Evolutionary conservation across 2,329 filamentous ascomycete species (phyloP), one percentile per base, ranked within the genome.

Genomic region (Pseudogymnoascus sp.): DNA sequence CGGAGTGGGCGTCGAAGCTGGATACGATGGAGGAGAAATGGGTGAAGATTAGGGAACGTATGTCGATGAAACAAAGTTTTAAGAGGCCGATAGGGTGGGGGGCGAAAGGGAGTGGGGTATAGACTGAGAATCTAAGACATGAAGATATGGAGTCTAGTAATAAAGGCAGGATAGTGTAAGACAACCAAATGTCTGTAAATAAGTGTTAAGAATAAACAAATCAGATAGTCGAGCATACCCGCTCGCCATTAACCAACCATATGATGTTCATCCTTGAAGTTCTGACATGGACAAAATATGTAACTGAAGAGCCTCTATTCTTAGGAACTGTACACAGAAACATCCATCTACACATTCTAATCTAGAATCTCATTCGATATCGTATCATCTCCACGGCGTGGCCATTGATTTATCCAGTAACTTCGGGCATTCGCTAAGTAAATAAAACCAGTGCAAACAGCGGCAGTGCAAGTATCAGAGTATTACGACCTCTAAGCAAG

Each of bases 401-500:
- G 62, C 61, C 59, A 63, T 68, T n/a, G 64, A 64, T 65, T 12
- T 57, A 38, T 45, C 62, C 30, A 37, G 58, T 57, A 28, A 63
- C 35, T 59, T 62, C 60, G 60, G 38, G 30, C 28, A 26, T 33
- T 38, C 30, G 21, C 37, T 45, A 45, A 55, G 33, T 15, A 12
- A 19, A 21, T 33, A 41, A 38, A 38, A 41, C 26, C 28, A 30
- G 37, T 59, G 45, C 35, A 21, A 59, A 7, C 18, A 39, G 57
- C n/a, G 19, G 15, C 23, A 58, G 15, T 26, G n/a, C 23, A 59
- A 48, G 38, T 37, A 52, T 30, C 41, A 52, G 41, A 48, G n/a
- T 15, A 48, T 28, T 48, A 28, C 3, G n/a, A 52, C 41, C 21
- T n/a, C 52, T 65, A 71, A 66, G 63, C 69, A 62, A 90, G 71